Evolutionary conservation across 164 flowering plant species (phyloP).

Genomic region (Berberis vulgaris): DNA sequence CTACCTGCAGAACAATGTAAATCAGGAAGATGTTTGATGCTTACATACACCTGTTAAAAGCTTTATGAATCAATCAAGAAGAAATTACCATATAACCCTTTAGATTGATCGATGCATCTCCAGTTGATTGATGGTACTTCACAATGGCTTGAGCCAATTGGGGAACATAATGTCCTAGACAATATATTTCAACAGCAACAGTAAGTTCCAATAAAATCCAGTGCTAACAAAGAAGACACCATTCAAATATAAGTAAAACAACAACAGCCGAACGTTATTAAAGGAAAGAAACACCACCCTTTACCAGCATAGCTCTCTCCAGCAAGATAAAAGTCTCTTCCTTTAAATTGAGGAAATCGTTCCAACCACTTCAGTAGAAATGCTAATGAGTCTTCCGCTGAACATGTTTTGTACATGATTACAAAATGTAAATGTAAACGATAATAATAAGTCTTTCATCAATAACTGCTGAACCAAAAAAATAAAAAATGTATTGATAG

Average conservation of each 20-base stretch:
- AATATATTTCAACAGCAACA: background rate
- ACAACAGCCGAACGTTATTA: no score
- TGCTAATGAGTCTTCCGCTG: no score
- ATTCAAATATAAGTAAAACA: background rate
- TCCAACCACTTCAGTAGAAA: no score
- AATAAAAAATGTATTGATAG: no score
- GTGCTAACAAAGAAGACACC: background rate
- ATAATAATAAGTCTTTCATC: no score
- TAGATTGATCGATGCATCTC: slow-evolving; percentile 47
- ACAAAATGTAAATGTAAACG: no score
- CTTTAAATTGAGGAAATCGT: no score
- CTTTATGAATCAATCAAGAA: background rate
- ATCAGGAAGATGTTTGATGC: background rate
- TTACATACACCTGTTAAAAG: background rate
- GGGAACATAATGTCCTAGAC: slow-evolving; percentile 92
- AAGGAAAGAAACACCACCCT: no score
- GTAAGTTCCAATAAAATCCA: background rate
- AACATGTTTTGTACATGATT: no score
- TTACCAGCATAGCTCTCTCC: no score
- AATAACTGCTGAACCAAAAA: no score
- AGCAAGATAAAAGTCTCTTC: no score
- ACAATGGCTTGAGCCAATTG: slow-evolving; percentile 88
- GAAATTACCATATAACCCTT: slow-evolving; percentile 82
- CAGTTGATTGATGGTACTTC: slow-evolving; percentile 28
- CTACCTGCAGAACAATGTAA: slow-evolving; percentile 55